These are phyloP conservation scores for Brettanomyces bruxellensis DNA, from an alignment of 805 yeast genomes.

Conservation along the genomic window DNA sequence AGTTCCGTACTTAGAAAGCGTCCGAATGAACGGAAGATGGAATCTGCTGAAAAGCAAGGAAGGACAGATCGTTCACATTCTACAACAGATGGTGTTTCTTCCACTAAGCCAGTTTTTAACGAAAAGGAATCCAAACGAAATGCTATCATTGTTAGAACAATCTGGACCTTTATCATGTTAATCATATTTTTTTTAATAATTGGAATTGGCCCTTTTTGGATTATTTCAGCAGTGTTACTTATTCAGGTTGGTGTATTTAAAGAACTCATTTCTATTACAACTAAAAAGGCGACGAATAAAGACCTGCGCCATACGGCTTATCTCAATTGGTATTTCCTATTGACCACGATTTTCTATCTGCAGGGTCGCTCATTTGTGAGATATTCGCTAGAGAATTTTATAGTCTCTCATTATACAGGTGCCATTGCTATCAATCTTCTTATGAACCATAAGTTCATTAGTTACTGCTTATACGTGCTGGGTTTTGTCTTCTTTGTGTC, in stretches of 20 bases:
- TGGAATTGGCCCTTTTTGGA: constrained; percentile 78
- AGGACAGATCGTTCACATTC: too few species aligned
- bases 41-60: too few species aligned
- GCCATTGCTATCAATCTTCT: constrained; percentile 19
- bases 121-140: constrained; percentile 63
- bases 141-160: constrained; percentile 77
- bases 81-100: not conserved
- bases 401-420: constrained; percentile 21
- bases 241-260: constrained; percentile 80
- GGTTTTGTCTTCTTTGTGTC: constrained; percentile 89
- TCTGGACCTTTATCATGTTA: constrained; percentile 94
- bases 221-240: constrained; percentile 59
- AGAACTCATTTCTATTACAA: constrained; percentile 80
- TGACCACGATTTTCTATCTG: constrained; percentile 79
- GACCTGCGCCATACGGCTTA: constrained; percentile 74
- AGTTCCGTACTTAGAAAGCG: too few species aligned
- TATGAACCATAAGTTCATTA: constrained; percentile 72
- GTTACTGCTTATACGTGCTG: constrained; percentile 73
- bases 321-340: constrained; percentile 88
- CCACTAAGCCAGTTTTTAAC: constrained; percentile 17
- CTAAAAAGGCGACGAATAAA: constrained; percentile 71
- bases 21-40: too few species aligned
- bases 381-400: constrained; percentile 28
- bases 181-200: constrained; percentile 57
- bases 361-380: constrained; percentile 78